Base-by-base conservation (phyloP, 1,284 basidiomycete species). In the Melampsora larici-populina region DNA sequence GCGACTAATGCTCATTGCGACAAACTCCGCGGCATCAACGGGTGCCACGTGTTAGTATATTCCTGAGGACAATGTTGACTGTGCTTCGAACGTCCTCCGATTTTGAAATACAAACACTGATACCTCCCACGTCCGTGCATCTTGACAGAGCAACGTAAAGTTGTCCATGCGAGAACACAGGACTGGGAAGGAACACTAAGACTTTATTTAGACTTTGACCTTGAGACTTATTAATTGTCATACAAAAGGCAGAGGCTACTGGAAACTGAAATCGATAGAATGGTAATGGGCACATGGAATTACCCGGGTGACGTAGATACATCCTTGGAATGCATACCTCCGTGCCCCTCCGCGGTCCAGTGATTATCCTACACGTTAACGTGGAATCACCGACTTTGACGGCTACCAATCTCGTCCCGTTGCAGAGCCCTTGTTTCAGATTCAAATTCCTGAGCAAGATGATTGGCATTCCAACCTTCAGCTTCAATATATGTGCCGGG, bases 181-280 rank as follows among this genome's bases (percentile, higher is more conserved):
- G 64, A 66, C n/a, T 66, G 4, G 15, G 15, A 1, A 66, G 17
- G n/a, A 33, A 31, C 7, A 66, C 29, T 24, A n/a, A 11, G 8
- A 66, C 31, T 17, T 40, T 36, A 1, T 66, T 66, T 6, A 66
- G 29, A 66, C 29, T 33, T 15, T 66, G 64, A 5, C 64, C 64
- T 43, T 66, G 64, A 15, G 31, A 66, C 17, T 66, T 66, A 17
- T 66, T 66, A 4, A 66, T 31, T 15, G 64, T 66, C 29, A 66
- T 66, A 36, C 31, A 29, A 66, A 66, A 66, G 1, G n/a, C 64
- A 21, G 43, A 11, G 31, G 9, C 64, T 2, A 66, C n/a, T 36
- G 64, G 64, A 40, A 66, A 66, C 40, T 66, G 64, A n/a, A 36
- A 66, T 40, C 64, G 31, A 40, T 31, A 33, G 31, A 66, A 66